Conservation (phyloP, 306 rosid species). For the Vigna trinervia region DNA sequence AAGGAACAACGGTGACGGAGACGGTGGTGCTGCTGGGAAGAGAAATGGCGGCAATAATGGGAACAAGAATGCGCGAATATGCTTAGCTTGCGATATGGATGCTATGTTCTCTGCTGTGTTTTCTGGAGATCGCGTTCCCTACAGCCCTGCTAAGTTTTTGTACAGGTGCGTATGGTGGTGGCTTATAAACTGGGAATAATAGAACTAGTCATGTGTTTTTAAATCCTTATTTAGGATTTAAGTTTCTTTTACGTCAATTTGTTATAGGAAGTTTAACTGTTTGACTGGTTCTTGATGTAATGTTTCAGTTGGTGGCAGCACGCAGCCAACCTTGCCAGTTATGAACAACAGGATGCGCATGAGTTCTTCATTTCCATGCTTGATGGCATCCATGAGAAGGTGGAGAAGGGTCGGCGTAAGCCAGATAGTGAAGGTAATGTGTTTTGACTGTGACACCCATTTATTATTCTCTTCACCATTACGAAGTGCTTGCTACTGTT, state of each 20-base stretch:
- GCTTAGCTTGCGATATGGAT: slow-evolving; percentile 91
- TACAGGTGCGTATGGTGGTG: slow-evolving; percentile 62
- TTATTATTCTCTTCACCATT: slow-evolving; percentile 19
- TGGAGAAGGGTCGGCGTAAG: slow-evolving; percentile 73
- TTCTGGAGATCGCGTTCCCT: slow-evolving; percentile 83
- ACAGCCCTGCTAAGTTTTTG: slow-evolving; percentile 91
- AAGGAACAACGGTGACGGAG: slow-evolving; percentile 47
- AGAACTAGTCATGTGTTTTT: background rate
- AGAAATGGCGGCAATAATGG: slow-evolving; percentile 44
- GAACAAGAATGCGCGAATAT: slow-evolving; percentile 53
- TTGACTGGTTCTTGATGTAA: slow-evolving; percentile 26
- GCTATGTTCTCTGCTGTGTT: slow-evolving; percentile 79
- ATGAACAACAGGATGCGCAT: slow-evolving; percentile 98
- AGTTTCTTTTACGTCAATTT: slow-evolving; percentile 1
- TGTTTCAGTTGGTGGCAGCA: slow-evolving; percentile 97
- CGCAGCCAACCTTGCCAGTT: slow-evolving; percentile 91
- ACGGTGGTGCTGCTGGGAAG: slow-evolving; percentile 40
- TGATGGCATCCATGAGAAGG: slow-evolving; percentile 95
- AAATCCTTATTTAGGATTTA: slow-evolving; percentile 7
- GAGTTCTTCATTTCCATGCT: slow-evolving; percentile 98
- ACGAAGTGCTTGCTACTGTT: background rate
- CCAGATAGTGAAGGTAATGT: slow-evolving; percentile 76
- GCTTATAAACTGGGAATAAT: slow-evolving; percentile 1
- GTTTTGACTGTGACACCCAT: slow-evolving; percentile 29
- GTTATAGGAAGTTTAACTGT: slow-evolving; percentile 8